Evolutionary conservation across 2,329 filamentous ascomycete genomes (phyloP), one percentile per base, ranked within the genome.

Genomic region (Aspergillus ochraceus): DNA sequence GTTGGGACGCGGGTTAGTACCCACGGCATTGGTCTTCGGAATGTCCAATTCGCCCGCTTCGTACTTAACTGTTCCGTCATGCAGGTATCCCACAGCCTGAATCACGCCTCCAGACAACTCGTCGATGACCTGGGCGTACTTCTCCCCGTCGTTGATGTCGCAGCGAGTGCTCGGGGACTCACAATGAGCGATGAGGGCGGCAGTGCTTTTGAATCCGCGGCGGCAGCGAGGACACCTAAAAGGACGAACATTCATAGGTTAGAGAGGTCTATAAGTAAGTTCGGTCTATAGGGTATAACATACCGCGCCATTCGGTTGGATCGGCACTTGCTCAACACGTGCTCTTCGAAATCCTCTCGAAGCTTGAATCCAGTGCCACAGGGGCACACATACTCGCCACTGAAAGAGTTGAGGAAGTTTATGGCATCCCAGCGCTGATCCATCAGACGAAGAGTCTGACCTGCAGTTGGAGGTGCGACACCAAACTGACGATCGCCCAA

Each of bases 181-280:
- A 57, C 72, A 73, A 58, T 81, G 79, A 0, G 74, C 71, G n/a
- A 79, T 67, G 4, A 80, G 67, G 0, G 76, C 76, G 0, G 74
- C 61, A 0, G 69, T 71, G 11, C 69, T 71, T 26, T 73, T 73
- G 69, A 79, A 81, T 26, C 64, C 51, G 42, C 73, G 76, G 52
- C 71, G 63, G 49, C 79, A 81, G 17, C 68, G 66, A 6, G 77
- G 74, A 57, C 79, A 81, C 42, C 74, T 75, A 52, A 4, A 50
- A 45, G 3, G 12, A 17, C 26, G 26, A 29, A 8, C 1, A 29
- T 29, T 29, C 6, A 9, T 29, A 9, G 3, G 8, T 29, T 9
- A 29, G 26, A 9, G 26, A 9, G 8, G 9, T 29, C 8, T 2
- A 29, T 9, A 8, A 9, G 6, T 8, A 9, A 9, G 4, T 0